Evolutionary conservation across 169 alveolate genomes (phyloP).

Genomic region (Cryptosporidium sp.): DNA sequence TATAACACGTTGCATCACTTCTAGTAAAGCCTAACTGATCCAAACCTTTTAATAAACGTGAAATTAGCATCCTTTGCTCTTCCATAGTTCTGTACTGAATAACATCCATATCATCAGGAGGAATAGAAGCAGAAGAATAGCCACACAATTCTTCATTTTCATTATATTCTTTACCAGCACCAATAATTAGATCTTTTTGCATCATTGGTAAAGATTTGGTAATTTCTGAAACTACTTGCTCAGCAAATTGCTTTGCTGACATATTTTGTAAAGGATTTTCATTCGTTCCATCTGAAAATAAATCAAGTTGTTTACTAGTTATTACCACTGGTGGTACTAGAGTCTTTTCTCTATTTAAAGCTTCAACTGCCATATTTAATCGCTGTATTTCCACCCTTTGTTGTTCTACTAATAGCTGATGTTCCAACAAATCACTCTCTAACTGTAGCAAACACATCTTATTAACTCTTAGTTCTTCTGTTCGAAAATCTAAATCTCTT

Average conservation of each 20-base stretch:
- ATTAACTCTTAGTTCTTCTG: constrained; percentile 66
- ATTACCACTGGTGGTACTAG: constrained; percentile 67
- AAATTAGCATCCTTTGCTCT: constrained; percentile 64
- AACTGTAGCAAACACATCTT: constrained; percentile 70
- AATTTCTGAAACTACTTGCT: constrained; percentile 62
- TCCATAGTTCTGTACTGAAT: constrained; percentile 71
- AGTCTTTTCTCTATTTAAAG: constrained; percentile 72
- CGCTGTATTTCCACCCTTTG: constrained; percentile 73
- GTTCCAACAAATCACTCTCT: constrained; percentile 69
- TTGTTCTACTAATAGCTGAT: constrained; percentile 60
- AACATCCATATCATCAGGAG: constrained; percentile 35
- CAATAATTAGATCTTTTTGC: neutral
- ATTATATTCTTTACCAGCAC: neutral
- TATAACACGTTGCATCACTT: constrained; percentile 70
- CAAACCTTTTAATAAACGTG: constrained; percentile 51
- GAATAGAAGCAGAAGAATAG: neutral
- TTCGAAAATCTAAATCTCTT: constrained; percentile 47
- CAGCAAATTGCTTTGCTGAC: constrained; percentile 62
- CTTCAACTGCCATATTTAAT: constrained; percentile 62
- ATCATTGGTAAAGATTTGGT: constrained; percentile 35
- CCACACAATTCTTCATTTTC: neutral
- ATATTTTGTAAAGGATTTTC: neutral
- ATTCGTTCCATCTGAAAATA: neutral
- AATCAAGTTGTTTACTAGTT: constrained; percentile 48
- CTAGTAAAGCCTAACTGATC: constrained; percentile 70